A percentile compares a stretch with the other conserved stretches of the same genome.
These are phyloP conservation scores for Botrytis elliptica DNA, from an alignment of 2,329 filamentous ascomycete genomes.

Conservation along the genomic window DNA sequence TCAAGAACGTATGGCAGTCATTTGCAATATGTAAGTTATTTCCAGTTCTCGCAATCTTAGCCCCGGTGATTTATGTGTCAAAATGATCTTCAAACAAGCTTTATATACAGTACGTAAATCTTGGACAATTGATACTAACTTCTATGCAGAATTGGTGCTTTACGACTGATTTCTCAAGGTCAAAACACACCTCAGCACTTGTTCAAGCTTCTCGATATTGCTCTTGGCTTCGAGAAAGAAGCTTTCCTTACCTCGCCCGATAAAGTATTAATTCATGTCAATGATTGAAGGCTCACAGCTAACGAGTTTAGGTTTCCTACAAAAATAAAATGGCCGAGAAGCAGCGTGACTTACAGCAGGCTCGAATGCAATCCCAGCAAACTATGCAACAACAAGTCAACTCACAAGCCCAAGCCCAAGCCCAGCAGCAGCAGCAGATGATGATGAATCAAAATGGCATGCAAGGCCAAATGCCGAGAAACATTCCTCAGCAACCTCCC, in stretches of 20 bases:
- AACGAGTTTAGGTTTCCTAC: conserved; percentile 33
- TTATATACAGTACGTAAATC: not conserved
- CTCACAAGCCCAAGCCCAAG: conserved; percentile 37
- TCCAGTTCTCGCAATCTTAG: not conserved
- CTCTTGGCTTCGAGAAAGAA: conserved; percentile 36
- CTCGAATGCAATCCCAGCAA: conserved; percentile 34
- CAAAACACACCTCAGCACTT: conserved; percentile 26
- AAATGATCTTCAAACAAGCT: not conserved
- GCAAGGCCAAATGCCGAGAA: conserved; percentile 52
- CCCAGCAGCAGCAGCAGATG: conserved; percentile 49
- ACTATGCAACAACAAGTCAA: conserved; percentile 47
- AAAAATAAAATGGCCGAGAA: conserved; percentile 34
- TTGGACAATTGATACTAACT: conserved; percentile 11
- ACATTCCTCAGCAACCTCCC: conserved; percentile 46
- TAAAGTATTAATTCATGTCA: conserved; percentile 30
- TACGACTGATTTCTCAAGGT: conserved; percentile 34
- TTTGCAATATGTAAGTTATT: conserved; percentile 36
- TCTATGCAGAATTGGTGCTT: conserved; percentile 32
- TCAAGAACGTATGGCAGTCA: conserved; percentile 33
- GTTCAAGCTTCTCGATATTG: conserved; percentile 36
- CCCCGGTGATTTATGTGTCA: not conserved
- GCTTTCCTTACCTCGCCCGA: conserved; percentile 35
- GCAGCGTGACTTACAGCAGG: conserved; percentile 34
- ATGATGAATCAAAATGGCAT: conserved; percentile 50
- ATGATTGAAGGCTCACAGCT: conserved; percentile 18